Evolutionary conservation across 495 filamentous ascomycete species (phyloP).

Genomic region (Geoglossum glabrum): DNA sequence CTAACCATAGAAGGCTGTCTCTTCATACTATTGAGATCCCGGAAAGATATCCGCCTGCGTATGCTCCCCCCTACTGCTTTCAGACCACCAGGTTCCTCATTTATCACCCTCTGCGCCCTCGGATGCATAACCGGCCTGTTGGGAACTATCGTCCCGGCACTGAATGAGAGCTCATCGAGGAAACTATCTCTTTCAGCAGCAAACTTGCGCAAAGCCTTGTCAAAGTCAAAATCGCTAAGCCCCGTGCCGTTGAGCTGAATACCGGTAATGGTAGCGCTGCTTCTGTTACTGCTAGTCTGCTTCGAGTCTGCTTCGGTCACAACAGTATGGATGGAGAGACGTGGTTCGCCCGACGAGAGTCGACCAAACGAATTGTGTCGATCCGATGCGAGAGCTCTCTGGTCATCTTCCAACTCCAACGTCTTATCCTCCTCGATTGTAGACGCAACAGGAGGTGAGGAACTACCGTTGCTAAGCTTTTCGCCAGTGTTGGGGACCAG

Average conservation of each 20-base stretch:
- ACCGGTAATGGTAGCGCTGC: conserved; percentile 65
- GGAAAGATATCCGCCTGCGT: conserved; percentile 66
- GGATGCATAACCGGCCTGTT: conserved; percentile 50
- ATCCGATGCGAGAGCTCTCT: not conserved
- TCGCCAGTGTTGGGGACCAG: conserved; percentile 13
- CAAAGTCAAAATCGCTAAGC: conserved; percentile 65
- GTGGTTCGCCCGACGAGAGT: conserved; percentile 40
- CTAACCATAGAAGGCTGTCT: conserved; percentile 61
- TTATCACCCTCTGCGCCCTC: conserved; percentile 60
- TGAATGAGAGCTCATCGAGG: conserved; percentile 77
- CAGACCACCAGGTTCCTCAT: conserved; percentile 43
- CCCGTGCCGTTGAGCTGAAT: conserved; percentile 18
- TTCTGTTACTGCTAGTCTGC: conserved; percentile 57
- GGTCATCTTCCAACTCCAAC: conserved; percentile 13
- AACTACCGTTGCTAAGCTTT: conserved; percentile 20
- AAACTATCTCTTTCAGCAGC: conserved; percentile 86
- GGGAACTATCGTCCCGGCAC: conserved; percentile 45
- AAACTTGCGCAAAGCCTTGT: conserved; percentile 80
- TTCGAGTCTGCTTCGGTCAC: conserved; percentile 31
- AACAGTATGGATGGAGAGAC: conserved; percentile 43
- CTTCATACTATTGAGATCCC: conserved; percentile 89
- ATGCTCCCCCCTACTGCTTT: conserved; percentile 50
- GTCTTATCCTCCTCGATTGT: conserved; percentile 62
- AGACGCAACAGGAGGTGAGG: conserved; percentile 40
- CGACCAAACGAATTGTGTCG: conserved; percentile 8